phyloP scores from a whole-genome alignment of 495 filamentous ascomycete genomes.

The Penicillium crystallinum region DNA sequence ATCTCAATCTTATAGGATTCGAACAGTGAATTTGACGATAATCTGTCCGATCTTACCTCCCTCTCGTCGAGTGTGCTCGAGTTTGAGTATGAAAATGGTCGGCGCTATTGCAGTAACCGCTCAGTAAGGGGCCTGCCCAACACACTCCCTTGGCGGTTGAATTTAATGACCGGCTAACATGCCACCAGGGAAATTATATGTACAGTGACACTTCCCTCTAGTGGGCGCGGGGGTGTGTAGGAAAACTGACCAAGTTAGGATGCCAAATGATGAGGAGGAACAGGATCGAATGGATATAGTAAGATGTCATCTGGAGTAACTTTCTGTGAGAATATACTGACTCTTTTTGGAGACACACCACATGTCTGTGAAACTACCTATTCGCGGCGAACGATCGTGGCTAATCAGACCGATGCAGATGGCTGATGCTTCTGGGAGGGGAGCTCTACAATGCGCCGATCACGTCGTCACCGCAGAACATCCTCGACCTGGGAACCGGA shows the following conservation, averaged over 20 bases:
- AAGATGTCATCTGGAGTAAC: conserved; percentile 34
- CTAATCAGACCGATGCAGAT: conserved; percentile 17
- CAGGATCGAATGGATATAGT: conserved; percentile 61
- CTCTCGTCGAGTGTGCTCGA: conserved; percentile 21
- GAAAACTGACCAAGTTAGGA: conserved; percentile 6
- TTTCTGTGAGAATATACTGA: not conserved
- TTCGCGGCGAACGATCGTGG: not conserved
- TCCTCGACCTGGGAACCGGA: conserved; percentile 60
- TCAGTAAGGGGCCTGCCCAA: conserved; percentile 33
- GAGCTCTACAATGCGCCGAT: conserved; percentile 52
- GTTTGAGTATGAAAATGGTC: conserved; percentile 53
- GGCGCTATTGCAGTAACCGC: conserved; percentile 58
- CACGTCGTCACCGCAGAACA: conserved; percentile 43
- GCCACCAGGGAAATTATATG: conserved; percentile 5
- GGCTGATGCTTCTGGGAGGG: conserved; percentile 36
- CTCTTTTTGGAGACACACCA: conserved; percentile 8
- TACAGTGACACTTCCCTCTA: not conserved
- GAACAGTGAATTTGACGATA: not conserved
- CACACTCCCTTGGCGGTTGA: not conserved
- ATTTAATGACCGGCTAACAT: conserved; percentile 39
- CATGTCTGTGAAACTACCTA: conserved; percentile 3
- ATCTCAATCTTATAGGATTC: not conserved
- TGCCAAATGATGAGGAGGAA: conserved; percentile 58
- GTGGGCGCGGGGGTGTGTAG: no score
- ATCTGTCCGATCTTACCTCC: conserved; percentile 17